Evolutionary conservation across 2,329 filamentous ascomycete species (phyloP), one percentile per base, ranked within the genome.

Genomic region (Botrytis pseudocinerea): DNA sequence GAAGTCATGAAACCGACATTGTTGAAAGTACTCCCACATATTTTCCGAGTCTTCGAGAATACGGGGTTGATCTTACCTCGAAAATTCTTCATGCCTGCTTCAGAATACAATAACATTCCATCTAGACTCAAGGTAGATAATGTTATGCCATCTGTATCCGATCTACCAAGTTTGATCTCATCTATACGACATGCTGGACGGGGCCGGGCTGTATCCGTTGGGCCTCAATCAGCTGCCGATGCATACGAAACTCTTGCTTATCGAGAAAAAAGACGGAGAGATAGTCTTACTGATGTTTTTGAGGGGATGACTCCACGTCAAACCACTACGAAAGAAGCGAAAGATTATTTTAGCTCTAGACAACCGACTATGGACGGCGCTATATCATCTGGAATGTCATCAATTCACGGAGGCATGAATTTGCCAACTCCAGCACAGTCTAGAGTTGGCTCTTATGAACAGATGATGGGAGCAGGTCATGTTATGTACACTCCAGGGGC

Each of bases 241-340:
- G 96, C 94, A 38, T 97, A 98, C 83, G 96, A 99, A 84, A 94
- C 94, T 32, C 86, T 99, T 66, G 96, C 95, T 9, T 97, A 97
- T 80, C 91, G 95, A 32, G 94, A 97, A 77, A 88, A 91, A 76
- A 85, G 86, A 73, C 84, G 90, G 72, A 85, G 88, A 69, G 88
- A 91, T 78, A 91, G 89, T 78, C 83, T 81, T 69, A 80, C 78
- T 5, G 76, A 74, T 42, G 75, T 75, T 14, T 65, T 74, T 2
- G 74, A 76, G 2, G 73, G 72, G 28, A 73, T 72, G 66, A 76
- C 74, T 62, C 74, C 77, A 35, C 74, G 69, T 32, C 71, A 75
- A 62, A n/a, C 40, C 7, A 42, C 35, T 6, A 70, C 69, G 42
- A 20, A 59, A 59, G 69, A 59, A 14, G 73, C 63, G 20, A 76